Conservation (phyloP, 148 eudicot genomes). For the Pouteria glomerata region DNA sequence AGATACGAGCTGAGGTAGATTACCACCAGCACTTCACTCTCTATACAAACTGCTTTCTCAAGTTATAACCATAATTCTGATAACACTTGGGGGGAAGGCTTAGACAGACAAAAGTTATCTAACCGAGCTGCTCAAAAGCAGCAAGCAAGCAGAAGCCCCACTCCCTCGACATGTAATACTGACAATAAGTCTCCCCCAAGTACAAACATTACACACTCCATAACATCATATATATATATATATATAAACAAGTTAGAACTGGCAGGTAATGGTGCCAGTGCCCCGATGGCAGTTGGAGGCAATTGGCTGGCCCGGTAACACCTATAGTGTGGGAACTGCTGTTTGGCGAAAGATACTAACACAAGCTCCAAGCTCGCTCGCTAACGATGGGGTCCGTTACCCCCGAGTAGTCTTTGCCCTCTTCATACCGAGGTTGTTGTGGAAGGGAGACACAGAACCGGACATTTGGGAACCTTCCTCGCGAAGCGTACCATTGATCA, state of each 20-base stretch:
- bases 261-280: slow-evolving; percentile 27
- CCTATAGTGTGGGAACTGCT: slow-evolving; percentile 12
- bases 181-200: slow-evolving; percentile 17
- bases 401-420: slow-evolving; percentile 93
- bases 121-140: too few species aligned
- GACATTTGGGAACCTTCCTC: slow-evolving; percentile 88
- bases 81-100: too few species aligned
- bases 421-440: slow-evolving; percentile 91
- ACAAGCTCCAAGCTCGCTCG: slow-evolving; percentile 25
- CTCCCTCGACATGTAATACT: slow-evolving; percentile 12
- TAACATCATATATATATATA: slow-evolving; percentile 25
- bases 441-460: slow-evolving; percentile 88
- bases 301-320: slow-evolving; percentile 21
- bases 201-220: slow-evolving; percentile 19
- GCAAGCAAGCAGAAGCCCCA: too few species aligned
- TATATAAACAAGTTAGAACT: slow-evolving; percentile 32
- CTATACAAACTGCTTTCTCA: not conserved
- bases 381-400: slow-evolving; percentile 13
- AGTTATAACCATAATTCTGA: too few species aligned
- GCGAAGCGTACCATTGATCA: slow-evolving; percentile 88
- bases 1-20: not conserved
- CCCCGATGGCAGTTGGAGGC: slow-evolving; percentile 38
- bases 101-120: too few species aligned
- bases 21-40: not conserved
- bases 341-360: slow-evolving; percentile 10